A percentile compares a stretch with the other conserved stretches of the same genome.
Conservation (phyloP, 305 asterid genomes). For the Fraxinus angustifolia region DNA sequence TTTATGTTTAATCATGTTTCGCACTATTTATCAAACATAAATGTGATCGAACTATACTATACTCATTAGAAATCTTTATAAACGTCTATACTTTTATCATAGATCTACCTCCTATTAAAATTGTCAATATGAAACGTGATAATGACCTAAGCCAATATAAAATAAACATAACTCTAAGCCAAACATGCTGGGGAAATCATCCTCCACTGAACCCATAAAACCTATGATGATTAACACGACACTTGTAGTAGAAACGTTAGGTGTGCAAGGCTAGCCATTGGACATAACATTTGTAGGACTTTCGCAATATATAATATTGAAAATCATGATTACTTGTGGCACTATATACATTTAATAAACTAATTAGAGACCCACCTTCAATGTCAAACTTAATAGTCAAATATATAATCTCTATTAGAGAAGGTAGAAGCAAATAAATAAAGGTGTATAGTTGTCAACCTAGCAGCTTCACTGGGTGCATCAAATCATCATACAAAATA, state of each 20-base stretch:
- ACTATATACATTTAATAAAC: not conserved
- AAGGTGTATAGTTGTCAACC: conserved; percentile 9
- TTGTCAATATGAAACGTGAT: not conserved
- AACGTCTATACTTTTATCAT: not conserved
- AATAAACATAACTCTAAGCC: not conserved
- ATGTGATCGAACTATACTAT: not conserved
- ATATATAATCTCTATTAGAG: not conserved
- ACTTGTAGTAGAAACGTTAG: not conserved
- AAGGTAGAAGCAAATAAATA: not conserved
- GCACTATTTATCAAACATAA: not conserved
- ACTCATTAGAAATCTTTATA: not conserved
- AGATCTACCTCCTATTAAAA: not conserved
- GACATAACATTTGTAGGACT: not conserved
- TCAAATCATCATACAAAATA: conserved; percentile 14
- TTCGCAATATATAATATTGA: not conserved
- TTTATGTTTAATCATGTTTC: not conserved
- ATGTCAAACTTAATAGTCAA: conserved; percentile 19
- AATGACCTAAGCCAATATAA: not conserved
- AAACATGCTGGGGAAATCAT: not conserved
- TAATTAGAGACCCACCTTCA: conserved; percentile 15
- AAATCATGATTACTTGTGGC: not conserved
- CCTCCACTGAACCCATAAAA: not conserved
- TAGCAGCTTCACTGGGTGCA: not conserved
- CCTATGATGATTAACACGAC: not conserved
- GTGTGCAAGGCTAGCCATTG: not conserved